Conservation (phyloP, 2,329 filamentous ascomycete species). For the Aspergillus candidus region DNA sequence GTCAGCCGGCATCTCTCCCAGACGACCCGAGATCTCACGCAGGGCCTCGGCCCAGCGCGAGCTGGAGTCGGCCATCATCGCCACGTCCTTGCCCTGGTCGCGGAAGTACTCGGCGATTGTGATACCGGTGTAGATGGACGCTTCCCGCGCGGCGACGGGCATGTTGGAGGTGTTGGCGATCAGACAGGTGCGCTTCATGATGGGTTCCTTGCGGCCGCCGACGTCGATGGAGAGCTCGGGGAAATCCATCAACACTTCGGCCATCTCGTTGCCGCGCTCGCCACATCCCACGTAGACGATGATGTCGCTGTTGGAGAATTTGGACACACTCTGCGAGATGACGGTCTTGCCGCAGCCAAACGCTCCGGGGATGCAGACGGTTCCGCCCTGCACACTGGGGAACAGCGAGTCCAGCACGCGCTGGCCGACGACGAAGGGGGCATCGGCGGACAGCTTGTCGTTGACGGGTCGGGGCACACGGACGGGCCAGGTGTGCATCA, state of each 20-base stretch:
- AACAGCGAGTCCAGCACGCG: slow-evolving; percentile 94
- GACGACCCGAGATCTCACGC: slow-evolving; percentile 95
- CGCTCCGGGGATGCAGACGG: slow-evolving; percentile 94
- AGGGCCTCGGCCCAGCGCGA: slow-evolving; percentile 98
- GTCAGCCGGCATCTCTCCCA: slow-evolving; percentile 99
- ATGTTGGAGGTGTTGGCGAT: slow-evolving; percentile 99
- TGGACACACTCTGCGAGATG: slow-evolving; percentile 96
- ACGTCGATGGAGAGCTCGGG: slow-evolving; percentile 94
- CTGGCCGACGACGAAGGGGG: slow-evolving; percentile 93
- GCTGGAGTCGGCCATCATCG: slow-evolving; percentile 99
- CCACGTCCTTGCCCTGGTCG: slow-evolving; percentile 93
- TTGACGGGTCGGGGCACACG: slow-evolving; percentile 87
- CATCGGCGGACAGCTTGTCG: slow-evolving; percentile 83
- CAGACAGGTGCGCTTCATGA: slow-evolving; percentile 98
- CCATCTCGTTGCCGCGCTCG: slow-evolving; percentile 98
- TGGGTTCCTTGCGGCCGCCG: slow-evolving; percentile 90
- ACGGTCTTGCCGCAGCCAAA: slow-evolving; percentile 99
- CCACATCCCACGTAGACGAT: slow-evolving; percentile 95
- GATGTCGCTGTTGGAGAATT: slow-evolving; percentile 99
- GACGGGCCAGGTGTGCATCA: slow-evolving; percentile 99
- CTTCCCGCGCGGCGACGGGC: slow-evolving; percentile 96
- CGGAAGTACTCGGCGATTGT: slow-evolving; percentile 95
- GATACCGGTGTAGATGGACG: slow-evolving; percentile 96
- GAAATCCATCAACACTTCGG: slow-evolving; percentile 99
- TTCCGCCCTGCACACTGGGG: slow-evolving; percentile 93